These are phyloP conservation scores for Adansonia rubrostipa DNA, from an alignment of 441 rosid genomes.

Conservation along the genomic window DNA sequence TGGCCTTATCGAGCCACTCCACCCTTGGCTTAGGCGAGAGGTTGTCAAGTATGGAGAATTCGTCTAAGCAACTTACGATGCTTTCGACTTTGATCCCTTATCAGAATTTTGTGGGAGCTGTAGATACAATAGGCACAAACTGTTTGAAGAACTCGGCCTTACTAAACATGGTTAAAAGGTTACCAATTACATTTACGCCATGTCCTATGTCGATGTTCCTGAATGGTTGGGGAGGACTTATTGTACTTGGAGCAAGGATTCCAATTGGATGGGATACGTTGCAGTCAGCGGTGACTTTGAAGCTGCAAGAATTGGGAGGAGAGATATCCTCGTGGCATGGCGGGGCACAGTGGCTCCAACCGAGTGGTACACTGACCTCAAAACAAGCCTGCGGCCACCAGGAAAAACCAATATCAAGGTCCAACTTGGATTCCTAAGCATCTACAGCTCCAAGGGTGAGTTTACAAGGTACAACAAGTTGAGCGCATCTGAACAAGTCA, in stretches of 20 bases:
- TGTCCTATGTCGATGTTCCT: conserved; percentile 46
- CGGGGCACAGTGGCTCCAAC: conserved; percentile 81
- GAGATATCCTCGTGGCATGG: conserved; percentile 79
- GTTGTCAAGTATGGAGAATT: conserved; percentile 48
- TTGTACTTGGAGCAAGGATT: conserved; percentile 49
- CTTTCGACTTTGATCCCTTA: conserved; percentile 43
- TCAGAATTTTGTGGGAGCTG: conserved; percentile 45
- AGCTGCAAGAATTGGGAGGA: conserved; percentile 62
- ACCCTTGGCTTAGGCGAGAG: conserved; percentile 44
- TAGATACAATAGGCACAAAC: conserved; percentile 33
- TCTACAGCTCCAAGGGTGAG: conserved; percentile 63
- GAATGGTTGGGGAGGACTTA: conserved; percentile 45
- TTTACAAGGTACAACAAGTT: conserved; percentile 59
- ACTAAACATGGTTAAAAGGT: conserved; percentile 38
- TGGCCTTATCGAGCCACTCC: conserved; percentile 40
- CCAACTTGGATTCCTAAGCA: conserved; percentile 62
- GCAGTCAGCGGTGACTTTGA: conserved; percentile 55
- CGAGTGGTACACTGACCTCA: conserved; percentile 68
- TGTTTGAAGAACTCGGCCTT: conserved; percentile 36
- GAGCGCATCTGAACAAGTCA: conserved; percentile 78
- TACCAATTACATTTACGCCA: conserved; percentile 40
- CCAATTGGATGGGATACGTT: conserved; percentile 51
- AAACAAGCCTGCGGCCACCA: conserved; percentile 44
- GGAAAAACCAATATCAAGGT: conserved; percentile 47
- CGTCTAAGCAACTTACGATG: conserved; percentile 44